These are phyloP conservation scores for Lavandula angustifolia DNA, from an alignment of 257 asterid genomes.

Conservation along the genomic window DNA sequence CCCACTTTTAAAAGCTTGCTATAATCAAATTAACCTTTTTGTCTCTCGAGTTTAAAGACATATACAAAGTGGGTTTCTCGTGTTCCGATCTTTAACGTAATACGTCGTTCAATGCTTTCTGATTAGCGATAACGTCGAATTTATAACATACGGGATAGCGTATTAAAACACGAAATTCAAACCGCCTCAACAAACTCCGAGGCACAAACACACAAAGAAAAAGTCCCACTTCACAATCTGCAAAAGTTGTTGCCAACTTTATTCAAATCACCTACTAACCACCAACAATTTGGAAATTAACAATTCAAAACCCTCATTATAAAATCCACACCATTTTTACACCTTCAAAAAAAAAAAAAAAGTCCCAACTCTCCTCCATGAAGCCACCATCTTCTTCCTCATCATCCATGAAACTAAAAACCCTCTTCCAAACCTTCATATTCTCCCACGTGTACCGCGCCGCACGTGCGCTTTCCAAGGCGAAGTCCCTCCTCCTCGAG, in stretches of 20 bases:
- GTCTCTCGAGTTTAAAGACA: constrained; percentile 15
- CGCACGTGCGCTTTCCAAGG: constrained; percentile 38
- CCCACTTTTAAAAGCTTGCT: constrained; percentile 11
- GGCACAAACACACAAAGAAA: constrained; percentile 34
- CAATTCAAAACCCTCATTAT: constrained; percentile 48
- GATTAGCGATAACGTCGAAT: background rate
- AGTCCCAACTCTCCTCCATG: constrained; percentile 44
- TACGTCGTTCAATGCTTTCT: background rate
- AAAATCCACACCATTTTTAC: constrained; percentile 34
- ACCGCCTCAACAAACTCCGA: constrained; percentile 16
- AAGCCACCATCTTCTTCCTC: constrained; percentile 43
- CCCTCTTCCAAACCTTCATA: constrained; percentile 55
- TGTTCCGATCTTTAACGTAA: background rate
- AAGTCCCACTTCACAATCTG: constrained; percentile 40
- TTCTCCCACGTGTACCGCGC: constrained; percentile 51
- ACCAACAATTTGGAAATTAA: constrained; percentile 46
- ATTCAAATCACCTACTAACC: constrained; percentile 59
- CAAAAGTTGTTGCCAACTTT: constrained; percentile 68
- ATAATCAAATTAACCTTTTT: background rate
- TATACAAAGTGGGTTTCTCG: constrained; percentile 6
- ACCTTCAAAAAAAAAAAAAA: constrained; percentile 12
- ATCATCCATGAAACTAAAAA: constrained; percentile 48
- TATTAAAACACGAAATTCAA: background rate
- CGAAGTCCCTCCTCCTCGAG: constrained; percentile 53
- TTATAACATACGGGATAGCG: background rate